Base-by-base conservation (phyloP, 352 stramenopile genomes). In the Pythium scleroteichum region DNA sequence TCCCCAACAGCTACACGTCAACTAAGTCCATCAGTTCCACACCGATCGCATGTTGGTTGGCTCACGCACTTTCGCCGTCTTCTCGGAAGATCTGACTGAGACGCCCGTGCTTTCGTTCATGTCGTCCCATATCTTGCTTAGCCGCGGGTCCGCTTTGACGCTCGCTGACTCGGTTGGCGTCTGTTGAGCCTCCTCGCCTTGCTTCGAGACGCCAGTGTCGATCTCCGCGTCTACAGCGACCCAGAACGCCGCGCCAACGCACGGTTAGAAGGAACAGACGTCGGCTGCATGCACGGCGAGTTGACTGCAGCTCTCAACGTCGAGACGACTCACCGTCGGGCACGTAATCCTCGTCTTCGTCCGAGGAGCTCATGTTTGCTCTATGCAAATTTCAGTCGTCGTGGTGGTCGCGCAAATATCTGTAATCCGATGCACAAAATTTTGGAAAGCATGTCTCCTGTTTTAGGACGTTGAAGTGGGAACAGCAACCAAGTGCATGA, bases 261-360 rank as follows among this genome's bases (percentile, higher is more conserved):
- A 26, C 20, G 1, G 3, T 35, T 14, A 58, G 12, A 46, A 53
- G 8, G 4, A 2, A 12, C 22, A 5, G 9, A 13, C 23, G 19
- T 45, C 24, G 20, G 40, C 27, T 45, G 1, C 8, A 17, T 17
- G 29, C 10, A 14, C 10, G 9, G 22, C 13, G 17, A 20, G 13
- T 20, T n/a, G 38, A 13, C 16, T 55, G 20, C 19, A 53, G 23
- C 20, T 12, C 13, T 16, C 8, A 42, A 40, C 9, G 38, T 19
- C 38, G 13, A 44, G 17, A 23, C n/a, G 1, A 19, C 59, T 26
- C 52, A 86, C 82, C 79, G 69, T 87, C 76, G 2, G 80, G 80
- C 29, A 90, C 65, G 69, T 84, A 92, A 62, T 92, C 82, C 35
- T 81, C 78, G 53, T 86, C 76, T 68, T 86, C 76, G 23, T 81